A percentile compares a stretch with the other conserved stretches of the same genome.
phyloP scores from a whole-genome alignment of 2,329 filamentous ascomycete species.

The Sclerotinia trifoliorum region DNA sequence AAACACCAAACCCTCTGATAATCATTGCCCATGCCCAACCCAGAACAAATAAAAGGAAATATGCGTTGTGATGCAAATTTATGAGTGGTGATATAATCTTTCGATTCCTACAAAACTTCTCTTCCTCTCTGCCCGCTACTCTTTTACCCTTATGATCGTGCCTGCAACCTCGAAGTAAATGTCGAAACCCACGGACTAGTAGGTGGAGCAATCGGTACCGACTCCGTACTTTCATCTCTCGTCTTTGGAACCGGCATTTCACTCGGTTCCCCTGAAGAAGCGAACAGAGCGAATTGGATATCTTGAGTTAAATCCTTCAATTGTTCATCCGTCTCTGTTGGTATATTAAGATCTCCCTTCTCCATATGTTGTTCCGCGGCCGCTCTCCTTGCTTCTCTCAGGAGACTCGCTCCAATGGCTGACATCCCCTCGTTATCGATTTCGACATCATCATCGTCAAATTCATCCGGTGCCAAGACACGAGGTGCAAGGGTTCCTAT shows the following conservation, averaged over 20 bases:
- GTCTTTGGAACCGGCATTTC: neutral
- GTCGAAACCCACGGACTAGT: conserved; percentile 12
- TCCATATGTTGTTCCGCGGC: conserved; percentile 25
- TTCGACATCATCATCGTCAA: conserved; percentile 43
- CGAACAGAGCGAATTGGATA: conserved; percentile 8
- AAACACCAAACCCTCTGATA: neutral
- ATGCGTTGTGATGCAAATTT: neutral
- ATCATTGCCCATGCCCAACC: neutral
- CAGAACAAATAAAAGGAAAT: neutral
- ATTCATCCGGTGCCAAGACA: conserved; percentile 68
- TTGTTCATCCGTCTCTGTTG: conserved; percentile 3
- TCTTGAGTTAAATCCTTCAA: conserved; percentile 14
- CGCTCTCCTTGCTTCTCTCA: conserved; percentile 36
- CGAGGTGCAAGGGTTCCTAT: conserved; percentile 74
- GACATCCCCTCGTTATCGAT: conserved; percentile 37
- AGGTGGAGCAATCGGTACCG: neutral
- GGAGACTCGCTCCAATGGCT: conserved; percentile 33
- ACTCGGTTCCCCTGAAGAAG: neutral
- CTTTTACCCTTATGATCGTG: neutral
- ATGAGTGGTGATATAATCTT: conserved; percentile 3
- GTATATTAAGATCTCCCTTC: neutral
- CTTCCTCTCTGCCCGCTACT: too few species aligned
- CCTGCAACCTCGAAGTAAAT: conserved; percentile 7
- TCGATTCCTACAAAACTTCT: neutral
- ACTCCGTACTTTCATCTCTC: neutral